Percentiles rank a stretch among this genome's conserved stretches.
These are phyloP conservation scores for Boletus sp. DNA, from an alignment of 1,284 basidiomycete genomes.

Conservation along the genomic window DNA sequence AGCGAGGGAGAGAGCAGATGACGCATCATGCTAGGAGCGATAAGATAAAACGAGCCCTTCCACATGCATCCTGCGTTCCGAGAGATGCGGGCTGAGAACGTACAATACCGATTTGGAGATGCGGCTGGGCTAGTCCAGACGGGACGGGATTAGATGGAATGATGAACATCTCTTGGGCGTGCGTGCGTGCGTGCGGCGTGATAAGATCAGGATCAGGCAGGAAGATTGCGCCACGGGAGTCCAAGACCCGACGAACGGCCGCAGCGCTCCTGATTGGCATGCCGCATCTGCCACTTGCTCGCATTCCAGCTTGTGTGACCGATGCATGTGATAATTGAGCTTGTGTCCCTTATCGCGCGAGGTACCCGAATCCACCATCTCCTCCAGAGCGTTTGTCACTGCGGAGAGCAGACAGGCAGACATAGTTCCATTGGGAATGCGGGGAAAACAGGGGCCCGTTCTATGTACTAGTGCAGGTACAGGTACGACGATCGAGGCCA, in stretches of 20 bases:
- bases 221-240: neutral
- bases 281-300: constrained; percentile 3
- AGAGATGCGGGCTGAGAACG: constrained; percentile 14
- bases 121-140: neutral
- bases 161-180: too few species aligned
- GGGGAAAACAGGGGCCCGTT: neutral
- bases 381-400: too few species aligned
- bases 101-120: constrained; percentile 1
- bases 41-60: constrained; percentile 20
- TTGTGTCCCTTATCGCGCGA: too few species aligned
- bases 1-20: constrained; percentile 1
- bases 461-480: too few species aligned
- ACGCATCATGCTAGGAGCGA: constrained; percentile 7
- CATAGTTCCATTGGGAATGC: constrained; percentile 5
- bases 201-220: constrained; percentile 2
- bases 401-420: constrained; percentile 1
- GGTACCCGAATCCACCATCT: too few species aligned
- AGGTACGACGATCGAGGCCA: neutral
- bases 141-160: neutral
- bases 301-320: too few species aligned
- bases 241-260: too few species aligned
- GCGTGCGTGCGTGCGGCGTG: too few species aligned
- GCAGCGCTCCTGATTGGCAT: constrained; percentile 4
- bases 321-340: too few species aligned
- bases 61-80: constrained; percentile 9